Evolutionary conservation across 1,284 basidiomycete genomes (phyloP).

Genomic region (Microbotryomycetes sp.): DNA sequence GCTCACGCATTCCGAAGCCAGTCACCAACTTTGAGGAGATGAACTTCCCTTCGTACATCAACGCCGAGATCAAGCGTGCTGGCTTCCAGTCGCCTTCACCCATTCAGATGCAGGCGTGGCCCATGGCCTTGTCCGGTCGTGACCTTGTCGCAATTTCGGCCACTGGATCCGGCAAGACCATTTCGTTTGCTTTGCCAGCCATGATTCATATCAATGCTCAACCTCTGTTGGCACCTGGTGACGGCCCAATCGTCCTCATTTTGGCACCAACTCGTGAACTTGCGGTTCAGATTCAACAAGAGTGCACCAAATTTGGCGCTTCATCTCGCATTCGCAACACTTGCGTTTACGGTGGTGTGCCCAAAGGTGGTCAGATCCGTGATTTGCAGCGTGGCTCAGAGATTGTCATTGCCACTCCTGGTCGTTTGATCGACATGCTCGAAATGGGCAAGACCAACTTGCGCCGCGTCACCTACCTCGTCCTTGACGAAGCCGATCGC

Average conservation of each 20-base stretch:
- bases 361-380: slow-evolving; percentile 96
- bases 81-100: slow-evolving; percentile 85
- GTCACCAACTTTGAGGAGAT: slow-evolving; percentile 82
- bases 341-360: slow-evolving; percentile 96
- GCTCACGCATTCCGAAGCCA: slow-evolving; percentile 79
- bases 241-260: slow-evolving; percentile 94
- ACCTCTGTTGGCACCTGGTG: slow-evolving; percentile 84
- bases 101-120: slow-evolving; percentile 83
- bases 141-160: slow-evolving; percentile 77
- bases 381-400: slow-evolving; percentile 95
- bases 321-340: slow-evolving; percentile 97
- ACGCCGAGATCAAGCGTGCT: slow-evolving; percentile 86
- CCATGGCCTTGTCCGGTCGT: slow-evolving; percentile 46
- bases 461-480: slow-evolving; percentile 89
- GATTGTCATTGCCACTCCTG: slow-evolving; percentile 88
- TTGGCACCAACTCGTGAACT: slow-evolving; percentile 97
- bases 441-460: slow-evolving; percentile 95
- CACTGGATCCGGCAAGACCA: slow-evolving; percentile 95
- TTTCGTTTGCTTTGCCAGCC: slow-evolving; percentile 93
- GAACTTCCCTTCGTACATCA: slow-evolving; percentile 85
- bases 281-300: slow-evolving; percentile 96
- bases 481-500: slow-evolving; percentile 98
- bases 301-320: slow-evolving; percentile 96
- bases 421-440: slow-evolving; percentile 87
- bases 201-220: slow-evolving; percentile 99